A percentile compares a stretch with the other conserved stretches of the same genome.
phyloP scores from a whole-genome alignment of 176 grass and related monocot genomes.

The Stipa capillata region DNA sequence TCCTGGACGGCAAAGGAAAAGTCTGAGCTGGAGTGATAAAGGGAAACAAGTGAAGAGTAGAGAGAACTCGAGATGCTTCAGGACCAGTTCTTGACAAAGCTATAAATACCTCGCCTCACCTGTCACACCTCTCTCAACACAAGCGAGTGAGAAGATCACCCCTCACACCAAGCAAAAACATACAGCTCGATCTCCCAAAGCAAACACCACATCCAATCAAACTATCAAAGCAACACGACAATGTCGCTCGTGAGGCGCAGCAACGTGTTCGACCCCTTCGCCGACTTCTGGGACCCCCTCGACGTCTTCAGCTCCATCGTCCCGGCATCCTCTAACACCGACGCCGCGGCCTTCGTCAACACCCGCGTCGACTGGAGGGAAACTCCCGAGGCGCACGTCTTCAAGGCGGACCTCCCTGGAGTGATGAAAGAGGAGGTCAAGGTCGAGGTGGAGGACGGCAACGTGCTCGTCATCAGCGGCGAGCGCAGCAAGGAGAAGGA shows the following conservation, averaged over 20 bases:
- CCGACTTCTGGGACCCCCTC: conserved; percentile 24
- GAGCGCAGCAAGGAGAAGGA: no score
- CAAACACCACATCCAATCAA: no score
- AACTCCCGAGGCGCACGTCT: conserved; percentile 13
- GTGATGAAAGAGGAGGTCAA: conserved; percentile 25
- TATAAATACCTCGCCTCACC: conserved; percentile 12
- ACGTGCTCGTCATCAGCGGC: no score
- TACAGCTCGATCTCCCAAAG: no score
- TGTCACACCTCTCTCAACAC: not conserved
- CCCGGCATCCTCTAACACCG: not conserved
- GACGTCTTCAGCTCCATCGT: conserved; percentile 18
- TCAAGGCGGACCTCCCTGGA: conserved; percentile 29
- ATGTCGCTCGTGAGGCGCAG: conserved; percentile 29
- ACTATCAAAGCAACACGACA: not conserved
- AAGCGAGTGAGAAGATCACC: not conserved
- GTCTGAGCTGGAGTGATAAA: not conserved
- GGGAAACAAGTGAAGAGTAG: not conserved
- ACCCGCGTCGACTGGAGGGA: conserved; percentile 26
- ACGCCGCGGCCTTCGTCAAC: conserved; percentile 17
- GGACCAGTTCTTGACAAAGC: not conserved
- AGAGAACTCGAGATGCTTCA: conserved; percentile 11
- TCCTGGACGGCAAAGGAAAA: not conserved
- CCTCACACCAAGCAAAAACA: not conserved
- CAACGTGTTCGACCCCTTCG: conserved; percentile 41
- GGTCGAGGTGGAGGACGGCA: no score